Base-by-base conservation (phyloP, 306 rosid genomes). In the Boehmeria nivea region DNA sequence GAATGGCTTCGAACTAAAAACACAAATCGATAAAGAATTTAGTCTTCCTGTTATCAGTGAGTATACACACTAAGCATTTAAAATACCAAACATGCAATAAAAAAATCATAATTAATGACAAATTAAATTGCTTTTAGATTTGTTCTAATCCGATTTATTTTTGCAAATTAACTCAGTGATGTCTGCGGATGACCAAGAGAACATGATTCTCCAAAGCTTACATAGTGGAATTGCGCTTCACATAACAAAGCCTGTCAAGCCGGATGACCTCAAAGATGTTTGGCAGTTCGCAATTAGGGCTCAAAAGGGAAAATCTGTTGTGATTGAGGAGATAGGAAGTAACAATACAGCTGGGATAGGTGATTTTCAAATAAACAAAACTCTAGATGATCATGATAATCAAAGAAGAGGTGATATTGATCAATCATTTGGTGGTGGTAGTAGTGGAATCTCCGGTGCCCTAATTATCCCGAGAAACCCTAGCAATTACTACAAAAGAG, bases 21-120 rank as follows among this genome's bases (percentile, higher is more conserved):
- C 73, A 25, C 65, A 21, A 19, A 63, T 88, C 3, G 49, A 40
- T 44, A 46, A 70, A 38, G 78, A 88, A 67, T 88, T 78, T 61
- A 51, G 69, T 7, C 56, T 84, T 7, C 90, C 94, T 8, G 79
- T 88, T 1, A 75, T 88, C 6, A 59, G 96, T 88, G 52, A 82
- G 83, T 69, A 36, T 12, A 4, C 5, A 4, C 11, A 40, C 45
- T 40, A 3, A 5, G 5, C n/a, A 40, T 40, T 6, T 40, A 6
- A 10, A 40, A 45, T n/a, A 45, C 3, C 3, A 45, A 45, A 18
- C 20, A 19, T 42, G 46, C 46, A 42, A 11, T 10, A 42, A 5
- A 33, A 33, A 33, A n/a, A n/a, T n/a, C n/a, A n/a, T n/a, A n/a
- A n/a, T n/a, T n/a, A n/a, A 40, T 2, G 17, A 10, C 15, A 40